Evolutionary conservation across 352 stramenopile genomes (phyloP).

Genomic region (Aphanomyces cochlioides): DNA sequence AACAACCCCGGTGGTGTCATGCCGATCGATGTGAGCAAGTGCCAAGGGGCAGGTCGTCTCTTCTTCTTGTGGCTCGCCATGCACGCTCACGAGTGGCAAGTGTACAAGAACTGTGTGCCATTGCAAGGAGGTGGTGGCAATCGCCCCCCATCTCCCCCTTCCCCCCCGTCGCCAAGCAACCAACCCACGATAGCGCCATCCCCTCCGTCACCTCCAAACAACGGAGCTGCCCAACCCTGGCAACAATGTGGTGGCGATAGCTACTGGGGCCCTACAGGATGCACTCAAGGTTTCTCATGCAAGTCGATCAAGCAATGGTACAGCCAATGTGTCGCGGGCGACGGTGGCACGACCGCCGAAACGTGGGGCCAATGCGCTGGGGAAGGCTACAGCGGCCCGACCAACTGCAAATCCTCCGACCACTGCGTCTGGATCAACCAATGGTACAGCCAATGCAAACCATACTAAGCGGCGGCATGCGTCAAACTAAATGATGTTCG

Average conservation of each 20-base stretch:
- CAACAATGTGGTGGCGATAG: slow-evolving; percentile 22
- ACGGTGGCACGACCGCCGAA: neutral
- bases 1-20: slow-evolving; percentile 39
- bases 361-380: slow-evolving; percentile 23
- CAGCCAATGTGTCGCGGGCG: slow-evolving; percentile 13
- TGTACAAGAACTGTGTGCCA: slow-evolving; percentile 30
- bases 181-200: neutral
- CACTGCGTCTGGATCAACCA: slow-evolving; percentile 14
- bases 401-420: neutral
- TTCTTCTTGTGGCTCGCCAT: slow-evolving; percentile 33
- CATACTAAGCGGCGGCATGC: neutral
- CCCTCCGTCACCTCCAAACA: neutral
- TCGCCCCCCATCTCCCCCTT: neutral
- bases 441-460: slow-evolving; percentile 26
- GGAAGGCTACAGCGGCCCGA: slow-evolving; percentile 23
- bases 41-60: slow-evolving; percentile 32
- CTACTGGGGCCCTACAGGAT: slow-evolving; percentile 18
- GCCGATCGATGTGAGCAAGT: slow-evolving; percentile 43
- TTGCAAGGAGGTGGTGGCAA: neutral
- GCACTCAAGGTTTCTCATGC: slow-evolving; percentile 10
- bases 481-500: no score
- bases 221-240: neutral
- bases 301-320: slow-evolving; percentile 19
- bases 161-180: neutral
- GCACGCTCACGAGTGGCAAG: slow-evolving; percentile 30